Conservation (phyloP, 2,329 filamentous ascomycete species). For the Neofusicoccum parvum region DNA sequence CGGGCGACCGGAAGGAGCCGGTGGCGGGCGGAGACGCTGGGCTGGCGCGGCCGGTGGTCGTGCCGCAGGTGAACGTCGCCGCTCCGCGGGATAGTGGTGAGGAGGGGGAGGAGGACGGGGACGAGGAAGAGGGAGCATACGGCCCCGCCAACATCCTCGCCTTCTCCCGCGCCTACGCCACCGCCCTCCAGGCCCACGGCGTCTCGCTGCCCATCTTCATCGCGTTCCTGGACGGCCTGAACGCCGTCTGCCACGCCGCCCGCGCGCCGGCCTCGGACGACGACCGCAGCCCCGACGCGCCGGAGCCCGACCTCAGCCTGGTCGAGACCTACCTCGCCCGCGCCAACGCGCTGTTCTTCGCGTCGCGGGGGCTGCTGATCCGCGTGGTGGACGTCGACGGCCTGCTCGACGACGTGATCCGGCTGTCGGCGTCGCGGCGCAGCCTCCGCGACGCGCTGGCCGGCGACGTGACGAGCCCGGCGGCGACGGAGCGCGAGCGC, state of each 20-base stretch:
- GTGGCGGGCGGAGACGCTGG: slow-evolving; percentile 23
- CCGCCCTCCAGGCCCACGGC: slow-evolving; percentile 33
- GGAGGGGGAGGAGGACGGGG: neutral
- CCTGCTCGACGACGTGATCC: slow-evolving; percentile 27
- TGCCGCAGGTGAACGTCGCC: neutral
- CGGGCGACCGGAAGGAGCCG: neutral
- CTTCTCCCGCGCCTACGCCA: slow-evolving; percentile 32
- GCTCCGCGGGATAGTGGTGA: neutral
- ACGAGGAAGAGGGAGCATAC: neutral
- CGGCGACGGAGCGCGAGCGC: slow-evolving; percentile 25
- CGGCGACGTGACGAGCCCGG: slow-evolving; percentile 20
- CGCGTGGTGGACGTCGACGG: slow-evolving; percentile 30
- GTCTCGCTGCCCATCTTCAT: slow-evolving; percentile 34
- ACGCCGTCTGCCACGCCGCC: slow-evolving; percentile 30
- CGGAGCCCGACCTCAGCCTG: slow-evolving; percentile 6
- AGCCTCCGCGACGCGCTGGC: slow-evolving; percentile 22
- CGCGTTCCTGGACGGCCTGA: slow-evolving; percentile 38
- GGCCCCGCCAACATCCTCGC: slow-evolving; percentile 18
- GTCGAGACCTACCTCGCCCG: slow-evolving; percentile 32
- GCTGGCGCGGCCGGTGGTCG: neutral
- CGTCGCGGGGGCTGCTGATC: slow-evolving; percentile 32
- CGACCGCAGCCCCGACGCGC: neutral
- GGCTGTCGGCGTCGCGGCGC: slow-evolving; percentile 30
- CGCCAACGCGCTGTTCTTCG: slow-evolving; percentile 38
- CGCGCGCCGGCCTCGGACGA: neutral